These are phyloP conservation scores for Cryphonectria nitschkei DNA, from an alignment of 2,329 filamentous ascomycete species.

Conservation along the genomic window DNA sequence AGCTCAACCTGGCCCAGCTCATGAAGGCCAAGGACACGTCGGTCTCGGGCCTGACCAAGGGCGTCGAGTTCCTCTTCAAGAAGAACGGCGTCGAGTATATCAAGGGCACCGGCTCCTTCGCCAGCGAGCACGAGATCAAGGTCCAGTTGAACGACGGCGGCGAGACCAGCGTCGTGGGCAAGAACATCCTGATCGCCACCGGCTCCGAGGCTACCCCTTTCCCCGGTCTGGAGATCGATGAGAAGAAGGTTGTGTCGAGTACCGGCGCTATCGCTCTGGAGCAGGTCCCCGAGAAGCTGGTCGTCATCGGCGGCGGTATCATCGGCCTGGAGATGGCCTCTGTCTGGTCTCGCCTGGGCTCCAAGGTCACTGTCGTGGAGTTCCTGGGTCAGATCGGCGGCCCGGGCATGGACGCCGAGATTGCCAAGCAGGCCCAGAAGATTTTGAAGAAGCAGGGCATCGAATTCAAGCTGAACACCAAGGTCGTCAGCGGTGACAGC, in stretches of 20 bases:
- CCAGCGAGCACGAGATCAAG: conserved; percentile 88
- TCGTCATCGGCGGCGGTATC: conserved; percentile 97
- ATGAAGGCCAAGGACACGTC: conserved; percentile 99
- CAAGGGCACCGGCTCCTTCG: conserved; percentile 88
- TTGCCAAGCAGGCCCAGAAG: conserved; percentile 90
- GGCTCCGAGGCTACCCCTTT: conserved; percentile 95
- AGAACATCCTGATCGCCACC: conserved; percentile 98
- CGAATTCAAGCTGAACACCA: conserved; percentile 97
- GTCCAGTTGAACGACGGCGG: conserved; percentile 90
- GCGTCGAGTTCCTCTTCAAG: conserved; percentile 97
- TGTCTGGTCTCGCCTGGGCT: conserved; percentile 92
- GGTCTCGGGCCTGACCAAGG: conserved; percentile 88
- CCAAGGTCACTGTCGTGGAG: conserved; percentile 96
- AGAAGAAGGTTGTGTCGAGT: conserved; percentile 96
- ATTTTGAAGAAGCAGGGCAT: conserved; percentile 94
- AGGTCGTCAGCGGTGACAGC: conserved; percentile 85
- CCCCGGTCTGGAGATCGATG: conserved; percentile 92
- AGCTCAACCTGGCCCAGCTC: conserved; percentile 91
- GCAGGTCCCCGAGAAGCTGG: conserved; percentile 93
- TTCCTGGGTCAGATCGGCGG: conserved; percentile 96
- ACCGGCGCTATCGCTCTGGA: conserved; percentile 90
- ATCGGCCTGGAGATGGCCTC: conserved; percentile 99
- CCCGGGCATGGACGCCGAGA: conserved; percentile 94
- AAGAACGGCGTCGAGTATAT: conserved; percentile 99
- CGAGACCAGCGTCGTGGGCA: conserved; percentile 82